phyloP scores from a whole-genome alignment of 345 rosid species.

The Dovyalis caffra region DNA sequence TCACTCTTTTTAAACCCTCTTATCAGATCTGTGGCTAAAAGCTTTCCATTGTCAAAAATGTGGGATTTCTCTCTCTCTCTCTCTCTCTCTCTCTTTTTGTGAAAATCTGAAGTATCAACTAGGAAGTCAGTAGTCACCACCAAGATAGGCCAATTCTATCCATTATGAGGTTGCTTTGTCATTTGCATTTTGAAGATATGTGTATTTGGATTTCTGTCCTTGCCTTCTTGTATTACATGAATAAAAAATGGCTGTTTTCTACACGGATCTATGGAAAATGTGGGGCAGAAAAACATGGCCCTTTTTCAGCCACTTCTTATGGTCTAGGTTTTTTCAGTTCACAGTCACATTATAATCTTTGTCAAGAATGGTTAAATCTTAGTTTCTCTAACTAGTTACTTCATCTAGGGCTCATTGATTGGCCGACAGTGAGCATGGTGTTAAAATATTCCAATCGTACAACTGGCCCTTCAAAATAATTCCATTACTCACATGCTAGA shows the following conservation, averaged over 20 bases:
- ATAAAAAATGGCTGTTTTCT: neutral
- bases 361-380: conserved; percentile 8
- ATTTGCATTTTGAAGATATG: neutral
- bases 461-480: conserved; percentile 8
- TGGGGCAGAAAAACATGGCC: conserved; percentile 11
- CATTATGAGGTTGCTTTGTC: neutral
- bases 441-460: conserved; percentile 16
- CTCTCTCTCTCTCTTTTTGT: too few species aligned
- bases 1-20: neutral
- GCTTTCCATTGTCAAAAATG: neutral
- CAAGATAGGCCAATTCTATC: neutral
- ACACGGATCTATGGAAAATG: neutral
- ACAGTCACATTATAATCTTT: neutral
- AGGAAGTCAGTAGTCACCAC: too few species aligned
- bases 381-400: neutral
- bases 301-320: conserved; percentile 8
- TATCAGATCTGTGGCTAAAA: conserved; percentile 8
- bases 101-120: neutral
- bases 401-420: neutral
- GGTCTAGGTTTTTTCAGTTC: conserved; percentile 10
- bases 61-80: conserved; percentile 1
- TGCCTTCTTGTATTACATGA: neutral
- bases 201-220: too few species aligned
- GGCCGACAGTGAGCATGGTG: neutral
- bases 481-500: conserved; percentile 16